A percentile compares a stretch with the other conserved stretches of the same genome.
Evolutionary conservation across 257 asterid species (phyloP).

Genomic region (Fraxinus cuspidata): DNA sequence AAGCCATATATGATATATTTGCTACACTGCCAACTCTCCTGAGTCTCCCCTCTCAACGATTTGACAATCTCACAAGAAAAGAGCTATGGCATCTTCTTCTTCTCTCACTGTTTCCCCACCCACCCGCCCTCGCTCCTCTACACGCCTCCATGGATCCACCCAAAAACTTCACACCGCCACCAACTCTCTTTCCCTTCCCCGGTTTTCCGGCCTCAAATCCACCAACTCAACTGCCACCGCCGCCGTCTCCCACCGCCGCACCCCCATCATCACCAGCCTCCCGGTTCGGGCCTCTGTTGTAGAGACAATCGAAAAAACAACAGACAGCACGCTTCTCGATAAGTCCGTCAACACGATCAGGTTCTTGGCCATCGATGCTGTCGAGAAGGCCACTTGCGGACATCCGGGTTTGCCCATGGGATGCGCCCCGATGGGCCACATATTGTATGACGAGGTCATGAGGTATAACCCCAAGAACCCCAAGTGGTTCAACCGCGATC

Average conservation of each 20-base stretch:
- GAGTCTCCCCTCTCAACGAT: no score
- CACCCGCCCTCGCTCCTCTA: conserved; percentile 64
- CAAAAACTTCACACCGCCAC: conserved; percentile 27
- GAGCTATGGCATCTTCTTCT: conserved; percentile 87
- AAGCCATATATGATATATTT: not conserved
- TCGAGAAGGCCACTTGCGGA: conserved; percentile 87
- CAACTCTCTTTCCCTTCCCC: conserved; percentile 41
- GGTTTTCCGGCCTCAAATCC: conserved; percentile 65
- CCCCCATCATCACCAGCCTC: conserved; percentile 30
- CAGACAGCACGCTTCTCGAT: conserved; percentile 65
- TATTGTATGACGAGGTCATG: conserved; percentile 91
- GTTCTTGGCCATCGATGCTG: conserved; percentile 82
- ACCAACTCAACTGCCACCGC: conserved; percentile 33
- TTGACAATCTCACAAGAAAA: conserved; percentile 11
- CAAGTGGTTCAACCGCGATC: conserved; percentile 89
- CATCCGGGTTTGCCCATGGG: conserved; percentile 97
- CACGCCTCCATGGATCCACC: conserved; percentile 62
- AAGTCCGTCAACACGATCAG: conserved; percentile 82
- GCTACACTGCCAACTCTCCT: not conserved
- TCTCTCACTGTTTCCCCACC: conserved; percentile 91
- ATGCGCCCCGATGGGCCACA: conserved; percentile 94
- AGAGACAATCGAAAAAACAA: conserved; percentile 64
- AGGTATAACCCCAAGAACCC: conserved; percentile 96
- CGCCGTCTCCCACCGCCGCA: conserved; percentile 38
- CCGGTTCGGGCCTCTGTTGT: conserved; percentile 60